Base-by-base conservation (phyloP, 2,329 filamentous ascomycete species). In the Fusarium newnesense region DNA sequence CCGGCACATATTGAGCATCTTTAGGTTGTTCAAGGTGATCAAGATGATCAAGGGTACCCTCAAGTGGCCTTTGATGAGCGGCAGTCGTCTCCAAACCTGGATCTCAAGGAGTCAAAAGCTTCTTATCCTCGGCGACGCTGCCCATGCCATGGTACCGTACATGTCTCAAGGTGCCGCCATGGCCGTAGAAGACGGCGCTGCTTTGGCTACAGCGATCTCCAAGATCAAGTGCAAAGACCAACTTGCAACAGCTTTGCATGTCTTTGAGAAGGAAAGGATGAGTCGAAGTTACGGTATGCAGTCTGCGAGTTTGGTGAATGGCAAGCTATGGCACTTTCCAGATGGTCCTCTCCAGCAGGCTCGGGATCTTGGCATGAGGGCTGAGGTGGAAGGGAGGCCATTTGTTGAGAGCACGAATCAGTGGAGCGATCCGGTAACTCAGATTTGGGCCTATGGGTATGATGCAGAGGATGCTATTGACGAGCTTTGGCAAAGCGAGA, bases 101-200 rank as follows among this genome's bases (percentile, higher is more conserved):
- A 11, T 65, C 5, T 66, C 63, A 0, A 65, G 18, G 18, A 66
- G 63, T 4, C 30, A 66, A 9, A 66, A 66, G 8, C 40, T 66
- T 0, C 2, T 66, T 0, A 58, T 66, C 2, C 60, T 66, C 3
- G 63, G 63, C 2, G 63, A 66, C 21, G 63, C 63, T 15, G 63
- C 63, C 5, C 63, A 66, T 4, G 63, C 63, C 2, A 66, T 66
- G 63, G 63, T 66, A 1, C 63, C 63, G 1, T 66, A 66, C 19
- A 66, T 66, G 63, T 66, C 63, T 10, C 63, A 66, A 4, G 63
- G 63, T 10, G 63, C 63, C 8, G 63, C 63, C 5, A 66, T 66
- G 63, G 63, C 63, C 4, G 60, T 66, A 7, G 63, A 66, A 49
- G 63, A 66, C 24, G 63, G 60, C 1, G 60, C 63, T 4, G 63